Evolutionary conservation across 192 early-diverging fungal genomes (phyloP).

Genomic region (Coemansia sp.): DNA sequence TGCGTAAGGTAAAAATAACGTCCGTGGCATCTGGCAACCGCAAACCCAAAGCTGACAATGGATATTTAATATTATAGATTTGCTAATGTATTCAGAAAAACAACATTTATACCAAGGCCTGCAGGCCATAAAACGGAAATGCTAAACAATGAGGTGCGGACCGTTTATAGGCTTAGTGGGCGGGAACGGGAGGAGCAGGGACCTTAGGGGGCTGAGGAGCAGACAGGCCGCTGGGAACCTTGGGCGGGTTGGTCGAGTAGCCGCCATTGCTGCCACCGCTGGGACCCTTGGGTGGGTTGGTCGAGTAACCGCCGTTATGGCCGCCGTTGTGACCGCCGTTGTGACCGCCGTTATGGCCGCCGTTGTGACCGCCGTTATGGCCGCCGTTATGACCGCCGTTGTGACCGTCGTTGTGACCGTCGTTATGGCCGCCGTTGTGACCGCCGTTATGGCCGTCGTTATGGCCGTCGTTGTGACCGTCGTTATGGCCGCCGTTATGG

Average conservation of each 20-base stretch:
- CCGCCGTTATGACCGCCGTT: conserved; percentile 1
- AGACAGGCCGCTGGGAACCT: neutral
- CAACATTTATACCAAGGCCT: no score
- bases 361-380: neutral
- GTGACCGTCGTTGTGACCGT: neutral
- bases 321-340: neutral
- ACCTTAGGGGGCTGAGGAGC: neutral
- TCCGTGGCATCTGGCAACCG: no score
- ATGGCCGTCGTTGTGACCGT: neutral
- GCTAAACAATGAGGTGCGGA: neutral
- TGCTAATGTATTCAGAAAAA: no score
- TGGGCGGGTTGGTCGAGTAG: neutral
- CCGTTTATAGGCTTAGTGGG: neutral
- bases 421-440: neutral
- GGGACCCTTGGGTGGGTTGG: neutral
- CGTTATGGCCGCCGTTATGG: neutral
- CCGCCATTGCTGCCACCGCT: neutral
- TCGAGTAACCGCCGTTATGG: neutral
- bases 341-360: neutral
- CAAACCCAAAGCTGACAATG: no score
- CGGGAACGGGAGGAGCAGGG: neutral
- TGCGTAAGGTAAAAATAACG: no score
- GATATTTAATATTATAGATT: neutral
- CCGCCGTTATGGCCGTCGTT: neutral
- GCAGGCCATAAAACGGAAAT: no score